phyloP scores from a whole-genome alignment of 169 alveolate species.

The Eimeria acervulina region DNA sequence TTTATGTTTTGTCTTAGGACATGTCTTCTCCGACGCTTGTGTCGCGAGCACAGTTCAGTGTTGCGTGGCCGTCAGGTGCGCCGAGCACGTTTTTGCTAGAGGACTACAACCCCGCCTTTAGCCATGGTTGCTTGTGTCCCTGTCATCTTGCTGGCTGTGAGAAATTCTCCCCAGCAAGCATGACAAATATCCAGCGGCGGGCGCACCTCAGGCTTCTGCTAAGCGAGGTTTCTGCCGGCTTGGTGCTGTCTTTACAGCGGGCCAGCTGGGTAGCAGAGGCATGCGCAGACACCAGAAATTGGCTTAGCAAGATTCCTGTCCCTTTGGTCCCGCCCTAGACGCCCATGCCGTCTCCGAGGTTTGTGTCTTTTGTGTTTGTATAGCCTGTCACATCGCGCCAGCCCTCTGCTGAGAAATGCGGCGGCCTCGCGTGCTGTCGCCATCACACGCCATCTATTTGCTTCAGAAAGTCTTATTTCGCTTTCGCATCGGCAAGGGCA shows the following conservation, averaged over 20 bases:
- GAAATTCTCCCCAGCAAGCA: not conserved
- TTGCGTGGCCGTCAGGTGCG: slow-evolving; percentile 75
- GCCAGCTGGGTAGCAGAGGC: not conserved
- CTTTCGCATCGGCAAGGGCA: slow-evolving; percentile 38
- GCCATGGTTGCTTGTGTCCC: not conserved
- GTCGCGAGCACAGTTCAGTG: slow-evolving; percentile 72
- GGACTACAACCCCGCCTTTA: not conserved
- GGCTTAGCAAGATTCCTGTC: not conserved
- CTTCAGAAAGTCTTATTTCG: slow-evolving; percentile 19
- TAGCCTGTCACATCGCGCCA: slow-evolving; percentile 59
- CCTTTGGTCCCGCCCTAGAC: not conserved
- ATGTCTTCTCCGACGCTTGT: slow-evolving; percentile 70
- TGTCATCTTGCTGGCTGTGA: not conserved
- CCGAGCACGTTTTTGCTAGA: not conserved
- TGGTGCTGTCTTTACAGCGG: not conserved
- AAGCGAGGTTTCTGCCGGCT: not conserved
- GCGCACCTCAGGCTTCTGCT: not conserved
- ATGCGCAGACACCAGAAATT: not conserved
- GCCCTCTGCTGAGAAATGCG: slow-evolving; percentile 63
- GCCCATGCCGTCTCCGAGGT: not conserved
- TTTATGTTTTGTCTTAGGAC: slow-evolving; percentile 36
- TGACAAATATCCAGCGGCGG: not conserved
- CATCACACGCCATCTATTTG: slow-evolving; percentile 42
- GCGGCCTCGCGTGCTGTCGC: slow-evolving; percentile 71
- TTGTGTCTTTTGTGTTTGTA: not conserved